These are phyloP conservation scores for Gynostemma pentaphyllum DNA, from an alignment of 306 rosid species.

Conservation along the genomic window DNA sequence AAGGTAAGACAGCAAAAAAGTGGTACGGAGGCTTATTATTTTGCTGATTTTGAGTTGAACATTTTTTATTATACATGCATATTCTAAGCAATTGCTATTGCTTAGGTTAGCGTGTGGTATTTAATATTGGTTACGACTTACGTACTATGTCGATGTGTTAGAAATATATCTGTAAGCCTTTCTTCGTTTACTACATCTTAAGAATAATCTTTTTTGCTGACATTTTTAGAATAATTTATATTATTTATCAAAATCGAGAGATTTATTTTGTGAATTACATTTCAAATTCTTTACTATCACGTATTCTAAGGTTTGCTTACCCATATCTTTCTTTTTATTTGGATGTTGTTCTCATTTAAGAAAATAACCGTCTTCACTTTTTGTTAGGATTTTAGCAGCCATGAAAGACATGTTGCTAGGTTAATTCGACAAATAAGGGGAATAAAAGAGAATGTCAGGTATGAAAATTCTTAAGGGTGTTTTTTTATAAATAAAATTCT, in stretches of 20 bases:
- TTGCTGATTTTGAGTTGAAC: neutral
- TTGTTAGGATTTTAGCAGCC: slow-evolving; percentile 44
- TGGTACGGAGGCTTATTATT: slow-evolving; percentile 1
- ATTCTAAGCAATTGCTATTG: neutral
- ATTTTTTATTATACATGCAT: neutral
- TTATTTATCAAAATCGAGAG: neutral
- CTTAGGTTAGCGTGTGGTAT: neutral
- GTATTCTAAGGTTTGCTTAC: neutral
- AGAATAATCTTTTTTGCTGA: neutral
- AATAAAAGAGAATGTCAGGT: slow-evolving; percentile 65
- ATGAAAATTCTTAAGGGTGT: neutral
- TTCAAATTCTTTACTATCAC: neutral
- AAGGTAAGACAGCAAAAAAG: slow-evolving; percentile 31
- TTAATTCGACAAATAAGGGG: slow-evolving; percentile 57
- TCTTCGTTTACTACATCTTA: neutral
- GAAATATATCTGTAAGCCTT: neutral
- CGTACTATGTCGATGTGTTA: too few relatives aligned
- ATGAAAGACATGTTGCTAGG: slow-evolving; percentile 53
- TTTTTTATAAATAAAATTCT: neutral
- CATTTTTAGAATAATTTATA: neutral
- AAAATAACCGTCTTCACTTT: slow-evolving; percentile 9
- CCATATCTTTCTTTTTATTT: neutral
- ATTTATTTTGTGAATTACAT: neutral
- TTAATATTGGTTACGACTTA: neutral
- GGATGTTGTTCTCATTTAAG: slow-evolving; percentile 3